Evolutionary conservation across 495 filamentous ascomycete species (phyloP), one percentile per base, ranked within the genome.

Genomic region (Daldinia concentrica): DNA sequence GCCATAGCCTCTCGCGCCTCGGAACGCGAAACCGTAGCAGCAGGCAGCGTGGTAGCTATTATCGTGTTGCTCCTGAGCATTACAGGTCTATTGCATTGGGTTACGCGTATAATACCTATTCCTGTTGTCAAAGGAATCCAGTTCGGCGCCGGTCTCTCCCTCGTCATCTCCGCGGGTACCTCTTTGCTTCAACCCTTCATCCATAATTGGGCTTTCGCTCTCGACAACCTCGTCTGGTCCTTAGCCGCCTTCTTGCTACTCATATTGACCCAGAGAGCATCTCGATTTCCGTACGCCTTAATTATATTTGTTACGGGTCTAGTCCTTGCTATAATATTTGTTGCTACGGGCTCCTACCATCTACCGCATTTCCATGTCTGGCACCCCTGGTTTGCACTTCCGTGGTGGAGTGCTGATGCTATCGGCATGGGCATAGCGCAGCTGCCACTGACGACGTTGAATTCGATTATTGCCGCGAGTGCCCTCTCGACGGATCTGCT

Each of bases 91-190:
- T 81, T 97, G 7, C 82, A 80, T 52, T 91, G 89, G 85, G 88
- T 92, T 62, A 86, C 89, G 7, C 76, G 82, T n/a, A 82, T 87
- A 7, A 91, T 97, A 26, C 95, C 95, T 1, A 86, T 92, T 17
- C 92, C 93, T 4, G 89, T 98, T 4, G 87, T 98, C 61, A 97
- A 95, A 76, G 95, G 95, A 11, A 97, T 98, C 73, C 95, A 98
- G 79, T 88, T 97, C 52, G 95, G 94, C 26, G 94, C 95, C 3
- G 95, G 93, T 0, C 80, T 98, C 26, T 90, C 88, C 12, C 85
- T 98, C 12, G 83, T 92, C 48, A 87, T 95, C 58, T 90, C 91
- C 24, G 90, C 92, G 7, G 90, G 90, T n/a, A 76, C 81, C 3
- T 83, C 84, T 61, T 80, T 93, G 37, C 84, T 93, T 8, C 78